phyloP scores from a whole-genome alignment of 1,139 yeast species.

The Suhomyces choctaworum region DNA sequence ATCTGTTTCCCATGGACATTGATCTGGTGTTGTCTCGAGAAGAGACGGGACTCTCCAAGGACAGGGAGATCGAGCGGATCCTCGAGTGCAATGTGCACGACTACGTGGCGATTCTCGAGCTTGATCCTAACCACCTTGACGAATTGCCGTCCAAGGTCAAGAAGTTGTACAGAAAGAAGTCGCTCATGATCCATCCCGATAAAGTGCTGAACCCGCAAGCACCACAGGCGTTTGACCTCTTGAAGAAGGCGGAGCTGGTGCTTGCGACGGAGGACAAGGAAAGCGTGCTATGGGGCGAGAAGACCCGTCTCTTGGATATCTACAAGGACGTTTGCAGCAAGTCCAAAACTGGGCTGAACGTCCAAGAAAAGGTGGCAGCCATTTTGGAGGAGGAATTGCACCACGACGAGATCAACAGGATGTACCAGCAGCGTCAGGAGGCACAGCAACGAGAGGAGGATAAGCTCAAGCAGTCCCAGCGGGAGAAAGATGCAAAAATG shows the following conservation, averaged over 20 bases:
- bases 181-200: slow-evolving; percentile 70
- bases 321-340: slow-evolving; percentile 42
- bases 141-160: slow-evolving; percentile 35
- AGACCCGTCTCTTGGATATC: slow-evolving; percentile 35
- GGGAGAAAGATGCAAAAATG: slow-evolving; percentile 38
- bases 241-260: slow-evolving; percentile 40
- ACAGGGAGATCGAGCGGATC: slow-evolving; percentile 58
- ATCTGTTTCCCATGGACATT: slow-evolving; percentile 9
- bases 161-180: slow-evolving; percentile 55
- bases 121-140: slow-evolving; percentile 45
- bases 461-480: slow-evolving; percentile 38
- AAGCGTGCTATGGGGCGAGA: slow-evolving; percentile 26
- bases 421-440: slow-evolving; percentile 33
- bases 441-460: slow-evolving; percentile 21
- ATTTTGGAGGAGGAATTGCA: slow-evolving; percentile 34
- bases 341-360: slow-evolving; percentile 22
- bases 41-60: slow-evolving; percentile 42
- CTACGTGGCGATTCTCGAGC: slow-evolving; percentile 55
- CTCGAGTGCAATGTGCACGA: slow-evolving; percentile 49
- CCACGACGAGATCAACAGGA: slow-evolving; percentile 35
- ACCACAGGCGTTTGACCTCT: slow-evolving; percentile 60
- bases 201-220: slow-evolving; percentile 56
- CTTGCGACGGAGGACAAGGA: slow-evolving; percentile 16
- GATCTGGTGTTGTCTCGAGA: slow-evolving; percentile 37
- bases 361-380: slow-evolving; percentile 39